Conservation (phyloP, 1,284 basidiomycete genomes). For the Dichomitus squalens region DNA sequence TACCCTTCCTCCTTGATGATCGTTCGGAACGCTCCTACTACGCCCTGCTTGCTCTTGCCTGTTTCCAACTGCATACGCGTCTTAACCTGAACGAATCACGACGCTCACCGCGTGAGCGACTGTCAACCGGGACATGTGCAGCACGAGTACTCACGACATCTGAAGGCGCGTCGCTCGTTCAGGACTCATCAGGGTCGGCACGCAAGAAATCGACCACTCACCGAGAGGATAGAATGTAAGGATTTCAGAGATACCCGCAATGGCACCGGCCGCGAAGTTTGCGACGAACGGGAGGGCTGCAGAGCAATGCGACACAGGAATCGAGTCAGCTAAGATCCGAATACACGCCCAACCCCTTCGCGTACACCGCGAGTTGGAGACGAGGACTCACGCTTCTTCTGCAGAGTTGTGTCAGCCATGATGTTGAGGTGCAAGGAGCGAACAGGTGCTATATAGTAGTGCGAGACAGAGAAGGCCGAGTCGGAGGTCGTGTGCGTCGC, state of each 20-base stretch:
- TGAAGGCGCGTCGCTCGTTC: slow-evolving; percentile 8
- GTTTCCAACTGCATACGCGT: slow-evolving; percentile 97
- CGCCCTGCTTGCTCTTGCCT: slow-evolving; percentile 75
- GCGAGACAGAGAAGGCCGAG: neutral
- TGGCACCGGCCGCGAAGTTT: slow-evolving; percentile 37
- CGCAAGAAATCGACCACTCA: slow-evolving; percentile 40
- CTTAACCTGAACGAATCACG: slow-evolving; percentile 69
- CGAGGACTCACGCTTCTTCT: slow-evolving; percentile 19
- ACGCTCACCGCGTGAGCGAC: slow-evolving; percentile 25
- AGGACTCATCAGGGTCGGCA: neutral
- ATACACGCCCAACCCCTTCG: neutral
- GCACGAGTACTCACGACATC: slow-evolving; percentile 35
- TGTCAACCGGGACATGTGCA: slow-evolving; percentile 25
- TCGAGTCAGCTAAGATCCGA: neutral
- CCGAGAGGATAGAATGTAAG: slow-evolving; percentile 92
- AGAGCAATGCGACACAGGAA: neutral
- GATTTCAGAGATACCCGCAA: slow-evolving; percentile 72
- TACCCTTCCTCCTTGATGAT: slow-evolving; percentile 89
- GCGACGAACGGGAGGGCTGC: slow-evolving; percentile 36
- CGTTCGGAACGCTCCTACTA: slow-evolving; percentile 77
- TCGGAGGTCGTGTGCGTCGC: slow-evolving; percentile 1
- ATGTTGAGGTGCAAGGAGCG: neutral
- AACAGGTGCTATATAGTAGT: neutral
- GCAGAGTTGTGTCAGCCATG: slow-evolving; percentile 19
- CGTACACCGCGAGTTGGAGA: neutral